phyloP scores from a whole-genome alignment of 768 basidiomycete genomes.

The Tulasnella sp. region DNA sequence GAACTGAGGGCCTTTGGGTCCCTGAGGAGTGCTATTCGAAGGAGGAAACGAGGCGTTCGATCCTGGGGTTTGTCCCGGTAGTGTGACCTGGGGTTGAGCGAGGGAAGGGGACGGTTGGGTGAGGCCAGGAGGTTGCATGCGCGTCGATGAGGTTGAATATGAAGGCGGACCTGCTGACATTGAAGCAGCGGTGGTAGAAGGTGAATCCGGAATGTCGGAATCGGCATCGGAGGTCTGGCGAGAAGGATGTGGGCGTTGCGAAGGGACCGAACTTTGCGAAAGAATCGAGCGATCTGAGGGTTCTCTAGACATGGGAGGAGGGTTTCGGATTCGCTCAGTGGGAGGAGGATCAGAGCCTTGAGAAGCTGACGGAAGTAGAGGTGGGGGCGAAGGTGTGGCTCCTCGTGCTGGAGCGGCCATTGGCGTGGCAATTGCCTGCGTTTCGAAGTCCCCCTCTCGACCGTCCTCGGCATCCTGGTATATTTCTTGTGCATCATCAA shows the following conservation, averaged over 20 bases:
- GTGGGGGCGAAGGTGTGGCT: constrained; percentile 7
- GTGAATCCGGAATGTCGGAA: not conserved
- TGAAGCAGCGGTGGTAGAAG: not conserved
- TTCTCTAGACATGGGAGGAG: not conserved
- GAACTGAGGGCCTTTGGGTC: constrained; percentile 16
- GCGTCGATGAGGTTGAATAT: not conserved
- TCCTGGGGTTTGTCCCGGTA: constrained; percentile 6
- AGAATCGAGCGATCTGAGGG: not conserved
- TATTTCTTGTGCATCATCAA: constrained; percentile 2
- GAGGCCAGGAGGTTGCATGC: not conserved
- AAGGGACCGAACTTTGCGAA: not conserved
- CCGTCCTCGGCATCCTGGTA: not conserved
- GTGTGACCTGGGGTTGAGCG: constrained; percentile 7
- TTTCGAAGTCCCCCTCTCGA: not conserved
- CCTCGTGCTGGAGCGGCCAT: not conserved
- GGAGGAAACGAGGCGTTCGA: not conserved
- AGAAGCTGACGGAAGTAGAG: not conserved
- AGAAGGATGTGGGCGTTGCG: not conserved
- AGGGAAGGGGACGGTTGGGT: not conserved
- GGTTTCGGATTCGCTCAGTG: not conserved
- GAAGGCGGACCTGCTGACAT: not conserved
- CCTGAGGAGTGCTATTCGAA: not conserved
- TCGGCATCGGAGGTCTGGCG: not conserved
- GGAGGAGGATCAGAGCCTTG: not conserved
- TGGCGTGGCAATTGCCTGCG: not conserved